These are phyloP conservation scores for Blastomyces percursus DNA, from an alignment of 2,329 filamentous ascomycete species.

Conservation along the genomic window DNA sequence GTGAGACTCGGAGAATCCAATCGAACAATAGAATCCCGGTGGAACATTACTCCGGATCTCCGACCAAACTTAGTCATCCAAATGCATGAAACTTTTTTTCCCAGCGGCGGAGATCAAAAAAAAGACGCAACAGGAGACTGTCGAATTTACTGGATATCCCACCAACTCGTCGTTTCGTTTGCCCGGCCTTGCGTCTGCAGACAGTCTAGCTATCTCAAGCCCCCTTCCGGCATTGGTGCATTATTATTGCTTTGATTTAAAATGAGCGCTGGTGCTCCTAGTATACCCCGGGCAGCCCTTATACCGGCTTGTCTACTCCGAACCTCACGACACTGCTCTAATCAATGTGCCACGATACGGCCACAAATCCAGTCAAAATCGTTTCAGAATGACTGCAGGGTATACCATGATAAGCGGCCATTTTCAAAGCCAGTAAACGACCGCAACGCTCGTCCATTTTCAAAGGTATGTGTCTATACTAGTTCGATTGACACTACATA, in stretches of 20 bases:
- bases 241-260: slow-evolving; percentile 16
- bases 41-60: slow-evolving; percentile 19
- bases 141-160: slow-evolving; percentile 10
- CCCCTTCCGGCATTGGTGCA: slow-evolving; percentile 8
- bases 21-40: slow-evolving; percentile 18
- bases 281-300: slow-evolving; percentile 34
- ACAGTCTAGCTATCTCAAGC: slow-evolving; percentile 10
- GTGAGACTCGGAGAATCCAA: background rate
- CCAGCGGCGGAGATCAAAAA: slow-evolving; percentile 19
- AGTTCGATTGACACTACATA: background rate
- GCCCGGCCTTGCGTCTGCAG: slow-evolving; percentile 8
- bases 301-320: slow-evolving; percentile 34
- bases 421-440: slow-evolving; percentile 20
- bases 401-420: slow-evolving; percentile 20
- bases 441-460: slow-evolving; percentile 14
- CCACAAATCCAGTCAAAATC: slow-evolving; percentile 27
- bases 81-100: slow-evolving; percentile 22
- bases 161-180: background rate
- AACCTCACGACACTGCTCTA: slow-evolving; percentile 31
- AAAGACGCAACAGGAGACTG: background rate
- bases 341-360: slow-evolving; percentile 23
- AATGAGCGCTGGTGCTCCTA: slow-evolving; percentile 32
- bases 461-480: slow-evolving; percentile 23
- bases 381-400: slow-evolving; percentile 24
- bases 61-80: background rate